Percentiles rank a stretch among this genome's conserved stretches.
Conservation (phyloP, 441 rosid genomes). For the Dalechampia spathulata region DNA sequence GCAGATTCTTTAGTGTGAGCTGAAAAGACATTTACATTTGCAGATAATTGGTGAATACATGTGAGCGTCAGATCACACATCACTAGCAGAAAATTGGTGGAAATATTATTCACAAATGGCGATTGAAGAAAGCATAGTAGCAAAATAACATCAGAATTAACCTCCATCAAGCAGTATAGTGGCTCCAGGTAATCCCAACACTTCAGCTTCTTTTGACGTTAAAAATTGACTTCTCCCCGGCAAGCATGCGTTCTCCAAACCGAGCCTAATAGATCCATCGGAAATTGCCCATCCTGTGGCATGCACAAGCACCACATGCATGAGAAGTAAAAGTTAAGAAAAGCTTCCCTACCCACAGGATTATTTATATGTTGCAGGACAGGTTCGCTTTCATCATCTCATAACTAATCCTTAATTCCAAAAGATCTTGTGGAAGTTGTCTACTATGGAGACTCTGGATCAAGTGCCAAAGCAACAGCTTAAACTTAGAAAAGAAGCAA, state of each 20-base stretch:
- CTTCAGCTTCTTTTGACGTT: constrained; percentile 44
- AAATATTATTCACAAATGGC: too few relatives aligned
- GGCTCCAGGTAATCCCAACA: constrained; percentile 53
- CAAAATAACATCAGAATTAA: constrained; percentile 14
- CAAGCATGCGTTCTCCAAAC: constrained; percentile 64
- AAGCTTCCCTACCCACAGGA: too few relatives aligned
- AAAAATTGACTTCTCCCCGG: constrained; percentile 85
- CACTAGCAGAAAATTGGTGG: too few relatives aligned
- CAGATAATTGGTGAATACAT: constrained; percentile 2
- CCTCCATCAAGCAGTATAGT: constrained; percentile 88
- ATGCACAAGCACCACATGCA: neutral
- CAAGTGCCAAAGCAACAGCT: neutral
- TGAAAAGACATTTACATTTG: constrained; percentile 22
- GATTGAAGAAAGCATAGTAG: too few relatives aligned
- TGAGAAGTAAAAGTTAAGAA: neutral
- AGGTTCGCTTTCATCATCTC: neutral
- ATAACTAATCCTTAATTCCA: neutral
- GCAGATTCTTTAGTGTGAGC: constrained; percentile 93
- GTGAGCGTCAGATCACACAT: too few relatives aligned
- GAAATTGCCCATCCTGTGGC: constrained; percentile 63
- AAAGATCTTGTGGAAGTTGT: too few relatives aligned
- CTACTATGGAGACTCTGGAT: too few relatives aligned
- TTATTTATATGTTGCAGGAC: constrained; percentile 3
- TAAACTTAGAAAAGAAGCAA: neutral
- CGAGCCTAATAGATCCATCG: constrained; percentile 55